Conservation (phyloP, 2,329 filamentous ascomycete genomes). For the Paecilomyces sp. region DNA sequence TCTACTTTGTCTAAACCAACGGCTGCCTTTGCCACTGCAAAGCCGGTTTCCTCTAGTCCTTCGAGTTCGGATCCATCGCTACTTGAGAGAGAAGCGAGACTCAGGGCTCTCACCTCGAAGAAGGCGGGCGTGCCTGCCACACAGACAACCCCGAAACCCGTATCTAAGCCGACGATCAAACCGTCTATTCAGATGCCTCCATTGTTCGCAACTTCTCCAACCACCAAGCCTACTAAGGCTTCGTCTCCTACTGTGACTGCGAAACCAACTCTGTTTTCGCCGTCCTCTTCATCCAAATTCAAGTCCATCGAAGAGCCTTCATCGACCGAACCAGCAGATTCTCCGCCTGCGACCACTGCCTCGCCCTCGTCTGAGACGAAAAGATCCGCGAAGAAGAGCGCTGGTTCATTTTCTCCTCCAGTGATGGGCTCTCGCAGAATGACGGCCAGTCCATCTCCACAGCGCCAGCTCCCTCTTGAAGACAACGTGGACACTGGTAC, state of each 20-base stretch:
- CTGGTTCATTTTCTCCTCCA: not conserved
- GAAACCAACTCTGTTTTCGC: not conserved
- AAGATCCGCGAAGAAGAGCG: not conserved
- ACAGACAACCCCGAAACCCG: not conserved
- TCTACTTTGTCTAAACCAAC: not conserved
- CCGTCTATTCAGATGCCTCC: not conserved
- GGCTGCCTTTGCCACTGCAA: not conserved
- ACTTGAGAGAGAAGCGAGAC: slow-evolving; percentile 22
- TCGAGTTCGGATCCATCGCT: slow-evolving; percentile 7
- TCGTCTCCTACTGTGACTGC: not conserved
- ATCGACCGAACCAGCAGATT: not conserved
- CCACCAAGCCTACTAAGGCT: not conserved
- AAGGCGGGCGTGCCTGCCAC: slow-evolving; percentile 7
- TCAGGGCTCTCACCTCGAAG: slow-evolving; percentile 22
- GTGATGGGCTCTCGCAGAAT: not conserved
- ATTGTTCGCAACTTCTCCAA: not conserved
- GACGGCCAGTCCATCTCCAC: not conserved
- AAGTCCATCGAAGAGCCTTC: not conserved
- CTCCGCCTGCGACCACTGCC: not conserved
- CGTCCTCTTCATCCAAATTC: not conserved
- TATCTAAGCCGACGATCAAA: not conserved
- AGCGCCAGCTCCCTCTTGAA: not conserved
- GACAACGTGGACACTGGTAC: not conserved
- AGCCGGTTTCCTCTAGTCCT: not conserved
- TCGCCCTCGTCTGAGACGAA: not conserved